These are phyloP conservation scores for Naganishia liquefaciens DNA, from an alignment of 1,284 basidiomycete genomes.

Conservation along the genomic window DNA sequence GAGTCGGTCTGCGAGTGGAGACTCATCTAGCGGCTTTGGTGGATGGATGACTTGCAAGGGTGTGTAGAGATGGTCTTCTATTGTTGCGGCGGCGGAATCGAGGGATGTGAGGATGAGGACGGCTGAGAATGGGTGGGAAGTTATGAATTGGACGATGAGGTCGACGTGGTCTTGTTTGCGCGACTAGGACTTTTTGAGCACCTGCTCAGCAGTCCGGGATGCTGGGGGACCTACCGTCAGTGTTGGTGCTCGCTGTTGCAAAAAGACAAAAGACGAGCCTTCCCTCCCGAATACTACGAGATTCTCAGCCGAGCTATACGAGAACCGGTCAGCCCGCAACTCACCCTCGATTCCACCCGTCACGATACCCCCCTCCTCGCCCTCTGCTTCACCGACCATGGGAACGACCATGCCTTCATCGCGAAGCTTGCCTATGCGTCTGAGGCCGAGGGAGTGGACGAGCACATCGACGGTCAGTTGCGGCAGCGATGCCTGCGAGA, in stretches of 20 bases:
- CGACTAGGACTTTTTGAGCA: slow-evolving; percentile 54
- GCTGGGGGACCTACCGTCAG: slow-evolving; percentile 60
- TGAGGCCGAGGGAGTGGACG: slow-evolving; percentile 64
- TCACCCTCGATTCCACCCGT: slow-evolving; percentile 72
- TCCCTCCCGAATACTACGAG: slow-evolving; percentile 64
- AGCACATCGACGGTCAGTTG: slow-evolving; percentile 74
- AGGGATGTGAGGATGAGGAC: slow-evolving; percentile 69
- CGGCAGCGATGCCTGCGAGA: slow-evolving; percentile 74
- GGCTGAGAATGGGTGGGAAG: slow-evolving; percentile 57
- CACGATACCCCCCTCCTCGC: slow-evolving; percentile 60
- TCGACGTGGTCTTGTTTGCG: slow-evolving; percentile 68
- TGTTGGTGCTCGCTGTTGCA: slow-evolving; percentile 75
- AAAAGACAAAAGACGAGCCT: slow-evolving; percentile 59
- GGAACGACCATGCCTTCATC: slow-evolving; percentile 66
- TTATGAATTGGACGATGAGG: slow-evolving; percentile 62
- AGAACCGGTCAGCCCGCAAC: slow-evolving; percentile 36
- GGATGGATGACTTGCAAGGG: slow-evolving; percentile 39
- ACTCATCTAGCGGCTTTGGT: slow-evolving; percentile 16
- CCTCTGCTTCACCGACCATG: slow-evolving; percentile 65
- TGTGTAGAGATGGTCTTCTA: slow-evolving; percentile 74
- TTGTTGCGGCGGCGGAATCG: slow-evolving; percentile 62
- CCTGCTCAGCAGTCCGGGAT: not conserved
- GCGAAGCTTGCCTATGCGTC: slow-evolving; percentile 62
- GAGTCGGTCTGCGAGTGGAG: slow-evolving; percentile 61
- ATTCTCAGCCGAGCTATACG: slow-evolving; percentile 17